Evolutionary conservation across 1,284 basidiomycete species (phyloP), one percentile per base, ranked within the genome.

Genomic region (Tilletia walkeri): DNA sequence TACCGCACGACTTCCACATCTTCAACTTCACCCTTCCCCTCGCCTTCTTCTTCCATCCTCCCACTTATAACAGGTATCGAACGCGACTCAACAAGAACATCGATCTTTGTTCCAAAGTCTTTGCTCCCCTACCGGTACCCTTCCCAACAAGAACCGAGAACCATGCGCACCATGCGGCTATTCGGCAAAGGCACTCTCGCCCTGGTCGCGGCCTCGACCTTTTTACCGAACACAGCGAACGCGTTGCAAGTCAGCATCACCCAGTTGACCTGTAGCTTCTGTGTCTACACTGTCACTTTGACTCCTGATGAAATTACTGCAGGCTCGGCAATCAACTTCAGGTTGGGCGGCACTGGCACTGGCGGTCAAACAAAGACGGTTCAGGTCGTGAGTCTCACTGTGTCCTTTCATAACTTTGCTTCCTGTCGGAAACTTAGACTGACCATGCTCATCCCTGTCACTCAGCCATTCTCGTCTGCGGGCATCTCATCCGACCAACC

Each of bases 271-370:
- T 53, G 50, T 18, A 24, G 18, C 50, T 53, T 53, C 50, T 53
- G 50, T 18, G 50, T 53, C 18, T 53, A 53, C 50, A 61, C 38
- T 34, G 56, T 61, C 56, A 61, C 56, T 30, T 30, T 36, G 16
- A 36, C 56, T 12, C 20, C 9, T 7, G 16, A 4, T 10, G 38
- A 39, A 61, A 34, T 61, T 30, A 39, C 20, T 34, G n/a, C 1
- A 34, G 38, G 38, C 10, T 1, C 56, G 6, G n/a, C 14, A 9
- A 61, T 61, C 56, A n/a, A 34, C 6, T 39, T 61, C 56, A 61
- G 12, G 6, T 1, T 24, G 18, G n/a, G 1, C 50, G n/a, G 20
- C 50, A 18, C 12, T 7, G 4, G 50, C 18, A 7, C 50, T 6
- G n/a, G n/a, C 50, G 50, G 18, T 1, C 2, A 53, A 18, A 2